These are phyloP conservation scores for Leishmania guyanensis DNA, from an alignment of 208 protist genomes.

Conservation along the genomic window DNA sequence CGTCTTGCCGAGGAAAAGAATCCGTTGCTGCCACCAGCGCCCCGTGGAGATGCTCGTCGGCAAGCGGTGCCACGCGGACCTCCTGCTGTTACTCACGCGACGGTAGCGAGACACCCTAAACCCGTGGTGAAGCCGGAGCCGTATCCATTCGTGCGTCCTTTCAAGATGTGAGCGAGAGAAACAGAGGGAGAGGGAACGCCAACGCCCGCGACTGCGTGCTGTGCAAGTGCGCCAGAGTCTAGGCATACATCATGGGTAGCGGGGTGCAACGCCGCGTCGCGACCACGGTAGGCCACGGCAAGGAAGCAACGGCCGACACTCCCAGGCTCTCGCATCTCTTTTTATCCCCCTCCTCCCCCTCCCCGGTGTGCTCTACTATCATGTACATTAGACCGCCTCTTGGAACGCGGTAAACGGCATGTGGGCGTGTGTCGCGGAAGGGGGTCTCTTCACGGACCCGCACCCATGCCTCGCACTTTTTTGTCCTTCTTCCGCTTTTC, in stretches of 20 bases:
- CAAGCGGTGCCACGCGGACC: not conserved
- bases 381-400: not conserved
- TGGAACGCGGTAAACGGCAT: not conserved
- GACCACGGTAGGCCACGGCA: not conserved
- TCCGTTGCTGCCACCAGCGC: not conserved
- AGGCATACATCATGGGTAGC: not conserved
- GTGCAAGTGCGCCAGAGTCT: not conserved
- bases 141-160: slow-evolving; percentile 22
- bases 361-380: not conserved
- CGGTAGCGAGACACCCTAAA: not conserved
- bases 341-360: not conserved
- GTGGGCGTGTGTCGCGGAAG: not conserved
- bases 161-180: slow-evolving; percentile 15
- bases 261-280: not conserved
- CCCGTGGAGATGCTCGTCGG: not conserved
- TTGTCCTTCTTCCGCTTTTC: not conserved
- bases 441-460: not conserved
- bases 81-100: not conserved
- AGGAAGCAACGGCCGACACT: not conserved
- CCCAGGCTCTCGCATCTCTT: not conserved
- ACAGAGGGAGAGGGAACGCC: not conserved
- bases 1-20: slow-evolving; percentile 20
- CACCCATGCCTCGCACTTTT: not conserved
- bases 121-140: not conserved
- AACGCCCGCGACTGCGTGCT: not conserved